Evolutionary conservation across 768 basidiomycete genomes (phyloP).

Genomic region (Termitomyces sp.): DNA sequence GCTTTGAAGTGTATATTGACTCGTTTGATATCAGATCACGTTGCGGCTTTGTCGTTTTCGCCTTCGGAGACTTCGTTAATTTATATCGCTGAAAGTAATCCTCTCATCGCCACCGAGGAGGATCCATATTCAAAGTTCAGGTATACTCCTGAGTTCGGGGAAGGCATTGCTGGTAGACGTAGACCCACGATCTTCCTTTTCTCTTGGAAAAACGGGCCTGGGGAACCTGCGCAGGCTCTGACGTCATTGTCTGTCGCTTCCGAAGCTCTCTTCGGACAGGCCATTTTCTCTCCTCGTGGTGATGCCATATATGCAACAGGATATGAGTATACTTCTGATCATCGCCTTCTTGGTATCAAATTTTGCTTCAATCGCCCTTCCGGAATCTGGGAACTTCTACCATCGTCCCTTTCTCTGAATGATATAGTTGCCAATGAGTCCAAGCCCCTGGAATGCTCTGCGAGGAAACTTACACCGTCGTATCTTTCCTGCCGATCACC

Average conservation of each 20-base stretch:
- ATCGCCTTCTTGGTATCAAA: conserved; percentile 55
- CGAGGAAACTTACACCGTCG: conserved; percentile 37
- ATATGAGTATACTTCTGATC: conserved; percentile 56
- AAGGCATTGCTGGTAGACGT: conserved; percentile 51
- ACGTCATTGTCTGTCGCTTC: conserved; percentile 11
- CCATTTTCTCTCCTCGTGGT: conserved; percentile 41
- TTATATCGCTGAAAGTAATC: conserved; percentile 59
- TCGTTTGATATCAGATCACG: conserved; percentile 35
- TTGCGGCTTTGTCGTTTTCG: conserved; percentile 52
- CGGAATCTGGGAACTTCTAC: conserved; percentile 49
- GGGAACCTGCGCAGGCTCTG: not conserved
- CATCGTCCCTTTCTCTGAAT: conserved; percentile 16
- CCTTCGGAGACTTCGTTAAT: conserved; percentile 48
- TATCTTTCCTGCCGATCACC: conserved; percentile 58
- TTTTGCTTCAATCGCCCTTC: conserved; percentile 58
- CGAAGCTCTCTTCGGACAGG: conserved; percentile 50
- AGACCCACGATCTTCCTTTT: conserved; percentile 54
- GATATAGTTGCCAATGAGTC: conserved; percentile 3
- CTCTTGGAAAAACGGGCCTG: conserved; percentile 33
- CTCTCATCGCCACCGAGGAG: conserved; percentile 18
- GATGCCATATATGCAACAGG: conserved; percentile 54
- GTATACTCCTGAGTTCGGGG: conserved; percentile 61
- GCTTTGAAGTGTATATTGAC: not conserved
- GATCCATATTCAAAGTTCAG: conserved; percentile 44
- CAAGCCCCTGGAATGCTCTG: conserved; percentile 14